A percentile compares a stretch with the other conserved stretches of the same genome.
Conservation (phyloP, 495 filamentous ascomycete species). For the Neurospora sp. region DNA sequence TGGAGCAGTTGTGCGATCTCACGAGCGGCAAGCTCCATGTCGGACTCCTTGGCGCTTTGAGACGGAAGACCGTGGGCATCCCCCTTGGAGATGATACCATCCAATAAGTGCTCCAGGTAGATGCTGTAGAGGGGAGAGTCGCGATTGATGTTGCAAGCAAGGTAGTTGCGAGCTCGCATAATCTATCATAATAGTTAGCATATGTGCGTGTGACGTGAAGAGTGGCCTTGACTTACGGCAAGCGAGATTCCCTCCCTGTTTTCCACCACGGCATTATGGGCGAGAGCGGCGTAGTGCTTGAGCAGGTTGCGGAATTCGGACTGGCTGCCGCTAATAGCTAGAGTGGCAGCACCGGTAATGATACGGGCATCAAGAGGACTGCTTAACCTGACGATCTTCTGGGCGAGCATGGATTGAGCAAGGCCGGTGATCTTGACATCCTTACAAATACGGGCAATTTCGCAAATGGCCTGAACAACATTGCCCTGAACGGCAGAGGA, state of each 20-base stretch:
- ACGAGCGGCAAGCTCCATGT: conserved; percentile 65
- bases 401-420: conserved; percentile 89
- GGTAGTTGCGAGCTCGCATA: conserved; percentile 61
- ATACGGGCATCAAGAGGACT: conserved; percentile 68
- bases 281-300: conserved; percentile 66
- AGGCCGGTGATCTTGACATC: conserved; percentile 90
- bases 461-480: conserved; percentile 81
- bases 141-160: conserved; percentile 56
- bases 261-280: conserved; percentile 59
- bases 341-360: conserved; percentile 63
- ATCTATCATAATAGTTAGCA: conserved; percentile 36
- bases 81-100: conserved; percentile 81
- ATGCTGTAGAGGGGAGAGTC: conserved; percentile 64
- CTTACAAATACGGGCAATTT: conserved; percentile 65
- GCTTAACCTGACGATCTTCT: conserved; percentile 80
- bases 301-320: conserved; percentile 75
- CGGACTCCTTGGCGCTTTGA: conserved; percentile 53
- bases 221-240: conserved; percentile 46
- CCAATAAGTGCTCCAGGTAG: conserved; percentile 74
- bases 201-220: neutral
- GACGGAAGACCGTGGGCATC: conserved; percentile 48
- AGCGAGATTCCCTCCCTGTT: conserved; percentile 47
- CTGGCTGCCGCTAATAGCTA: conserved; percentile 65
- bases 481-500: conserved; percentile 60
- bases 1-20: conserved; percentile 79